Percentiles rank a stretch among this genome's conserved stretches.
Evolutionary conservation across 2,329 filamentous ascomycete genomes (phyloP).

Genomic region (Zasmidium citrigriseum): DNA sequence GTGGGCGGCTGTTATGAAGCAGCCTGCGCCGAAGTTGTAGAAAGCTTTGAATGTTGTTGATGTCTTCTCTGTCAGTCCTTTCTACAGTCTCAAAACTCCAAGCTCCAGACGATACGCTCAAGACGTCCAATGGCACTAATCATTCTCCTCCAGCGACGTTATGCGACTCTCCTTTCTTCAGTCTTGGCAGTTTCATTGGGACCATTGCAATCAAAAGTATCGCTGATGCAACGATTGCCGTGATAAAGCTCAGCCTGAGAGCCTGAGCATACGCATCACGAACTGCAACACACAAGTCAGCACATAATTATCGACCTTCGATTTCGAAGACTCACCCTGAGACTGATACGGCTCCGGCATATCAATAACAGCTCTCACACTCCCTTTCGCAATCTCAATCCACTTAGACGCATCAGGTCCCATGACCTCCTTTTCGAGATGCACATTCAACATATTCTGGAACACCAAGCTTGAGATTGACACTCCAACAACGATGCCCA

Average conservation of each 20-base stretch:
- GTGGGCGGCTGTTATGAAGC: conserved; percentile 13
- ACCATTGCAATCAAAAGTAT: conserved; percentile 52
- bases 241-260: conserved; percentile 45
- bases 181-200: conserved; percentile 57
- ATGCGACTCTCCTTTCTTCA: conserved; percentile 16
- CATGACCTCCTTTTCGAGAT: conserved; percentile 60
- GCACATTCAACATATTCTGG: conserved; percentile 67
- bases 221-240: conserved; percentile 49
- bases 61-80: neutral
- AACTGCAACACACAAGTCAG: conserved; percentile 25
- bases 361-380: conserved; percentile 50
- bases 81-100: neutral
- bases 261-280: conserved; percentile 42
- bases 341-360: conserved; percentile 47
- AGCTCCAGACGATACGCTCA: neutral
- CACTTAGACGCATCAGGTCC: conserved; percentile 59
- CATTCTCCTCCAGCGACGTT: conserved; percentile 8
- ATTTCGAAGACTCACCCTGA: conserved; percentile 44
- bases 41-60: neutral
- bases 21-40: conserved; percentile 16
- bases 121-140: neutral
- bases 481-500: conserved; percentile 74
- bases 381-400: conserved; percentile 52
- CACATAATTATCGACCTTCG: no score
- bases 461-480: conserved; percentile 70